These are phyloP conservation scores for Sporisorium scitamineum DNA, from an alignment of 1,284 basidiomycete genomes.

Conservation along the genomic window DNA sequence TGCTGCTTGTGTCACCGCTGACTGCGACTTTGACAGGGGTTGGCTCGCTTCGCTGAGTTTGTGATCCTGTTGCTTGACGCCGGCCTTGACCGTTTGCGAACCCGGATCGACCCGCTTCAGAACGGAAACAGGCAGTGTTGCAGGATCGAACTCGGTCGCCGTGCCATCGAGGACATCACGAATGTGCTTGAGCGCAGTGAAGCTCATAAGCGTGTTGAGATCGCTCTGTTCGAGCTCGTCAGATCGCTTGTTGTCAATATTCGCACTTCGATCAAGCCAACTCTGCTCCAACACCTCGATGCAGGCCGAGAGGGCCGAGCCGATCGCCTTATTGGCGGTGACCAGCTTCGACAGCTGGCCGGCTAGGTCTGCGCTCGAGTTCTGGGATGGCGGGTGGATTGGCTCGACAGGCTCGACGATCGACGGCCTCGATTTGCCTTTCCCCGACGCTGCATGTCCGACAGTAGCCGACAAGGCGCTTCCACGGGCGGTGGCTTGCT, in stretches of 20 bases:
- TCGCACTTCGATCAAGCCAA: slow-evolving; percentile 7
- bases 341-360: slow-evolving; percentile 31
- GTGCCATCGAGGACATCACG: slow-evolving; percentile 57
- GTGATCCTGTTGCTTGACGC: neutral
- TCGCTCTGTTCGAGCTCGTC: slow-evolving; percentile 31
- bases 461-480: slow-evolving; percentile 15
- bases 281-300: slow-evolving; percentile 34
- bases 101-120: neutral
- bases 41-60: neutral
- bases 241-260: neutral
- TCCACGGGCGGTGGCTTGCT: slow-evolving; percentile 20
- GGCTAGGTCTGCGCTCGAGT: slow-evolving; percentile 11
- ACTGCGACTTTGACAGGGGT: neutral
- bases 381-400: neutral
- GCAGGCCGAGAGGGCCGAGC: slow-evolving; percentile 42
- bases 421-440: slow-evolving; percentile 1
- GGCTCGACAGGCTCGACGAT: slow-evolving; percentile 2
- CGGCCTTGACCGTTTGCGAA: neutral
- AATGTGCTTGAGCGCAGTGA: slow-evolving; percentile 61
- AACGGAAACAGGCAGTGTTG: slow-evolving; percentile 24
- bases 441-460: slow-evolving; percentile 24
- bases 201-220: slow-evolving; percentile 50
- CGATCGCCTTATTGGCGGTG: slow-evolving; percentile 49
- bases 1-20: neutral
- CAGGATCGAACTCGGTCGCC: slow-evolving; percentile 53